phyloP scores from a whole-genome alignment of 345 rosid species.

The Brassica carinata region DNA sequence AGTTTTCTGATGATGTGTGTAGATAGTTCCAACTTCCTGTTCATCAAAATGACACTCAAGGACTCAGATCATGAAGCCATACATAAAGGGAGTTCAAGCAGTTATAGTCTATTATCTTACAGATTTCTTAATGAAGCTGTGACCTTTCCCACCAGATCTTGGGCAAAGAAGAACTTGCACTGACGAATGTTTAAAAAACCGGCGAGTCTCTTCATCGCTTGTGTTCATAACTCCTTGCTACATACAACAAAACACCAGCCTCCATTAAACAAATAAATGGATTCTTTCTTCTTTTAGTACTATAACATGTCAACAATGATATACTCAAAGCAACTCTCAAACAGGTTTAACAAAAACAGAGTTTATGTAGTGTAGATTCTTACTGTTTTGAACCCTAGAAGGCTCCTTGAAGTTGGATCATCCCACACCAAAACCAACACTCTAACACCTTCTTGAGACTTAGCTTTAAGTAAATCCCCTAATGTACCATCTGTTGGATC shows the following conservation, averaged over 20 bases:
- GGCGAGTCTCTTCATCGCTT: slow-evolving; percentile 86
- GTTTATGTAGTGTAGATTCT: slow-evolving; percentile 34
- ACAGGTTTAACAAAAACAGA: background rate
- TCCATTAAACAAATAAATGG: background rate
- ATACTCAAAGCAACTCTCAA: background rate
- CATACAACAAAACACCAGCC: slow-evolving; percentile 32
- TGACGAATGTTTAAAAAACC: slow-evolving; percentile 82
- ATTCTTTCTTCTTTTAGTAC: too few species aligned
- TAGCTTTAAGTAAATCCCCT: slow-evolving; percentile 80
- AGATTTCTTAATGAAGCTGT: slow-evolving; percentile 77
- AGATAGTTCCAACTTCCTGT: slow-evolving; percentile 83
- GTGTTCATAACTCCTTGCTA: slow-evolving; percentile 90
- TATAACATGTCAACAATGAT: slow-evolving; percentile 13
- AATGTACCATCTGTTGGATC: slow-evolving; percentile 45
- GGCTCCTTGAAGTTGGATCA: slow-evolving; percentile 87
- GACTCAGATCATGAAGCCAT: slow-evolving; percentile 12
- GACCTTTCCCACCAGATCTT: slow-evolving; percentile 81
- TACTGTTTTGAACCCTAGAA: slow-evolving; percentile 70
- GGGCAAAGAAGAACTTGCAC: slow-evolving; percentile 93
- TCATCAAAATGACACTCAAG: slow-evolving; percentile 30
- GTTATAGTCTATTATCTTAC: too few species aligned
- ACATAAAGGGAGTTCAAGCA: background rate
- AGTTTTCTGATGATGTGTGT: slow-evolving; percentile 83
- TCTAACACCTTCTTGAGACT: slow-evolving; percentile 95
- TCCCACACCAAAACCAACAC: slow-evolving; percentile 95